Percentiles rank a stretch among this genome's conserved stretches.
Conservation (phyloP, 1,284 basidiomycete genomes). For the Crucibulum parvulum region DNA sequence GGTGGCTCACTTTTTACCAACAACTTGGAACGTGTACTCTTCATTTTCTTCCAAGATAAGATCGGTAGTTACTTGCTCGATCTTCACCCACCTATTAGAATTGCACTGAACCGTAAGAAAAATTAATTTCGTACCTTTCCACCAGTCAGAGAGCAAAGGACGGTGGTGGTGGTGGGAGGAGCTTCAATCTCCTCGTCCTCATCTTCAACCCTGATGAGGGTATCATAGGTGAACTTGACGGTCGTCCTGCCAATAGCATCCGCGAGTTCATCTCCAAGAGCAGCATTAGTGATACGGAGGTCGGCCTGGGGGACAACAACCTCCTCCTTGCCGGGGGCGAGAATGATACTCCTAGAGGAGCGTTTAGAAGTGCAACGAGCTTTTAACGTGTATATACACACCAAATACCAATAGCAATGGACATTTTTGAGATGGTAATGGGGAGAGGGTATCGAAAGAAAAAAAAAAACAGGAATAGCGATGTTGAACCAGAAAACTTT, state of each 20-base stretch:
- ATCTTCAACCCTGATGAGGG: conserved; percentile 39
- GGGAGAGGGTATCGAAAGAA: conserved; percentile 14
- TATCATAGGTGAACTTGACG: conserved; percentile 78
- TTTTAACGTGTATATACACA: conserved; percentile 38
- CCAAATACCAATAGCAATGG: conserved; percentile 69
- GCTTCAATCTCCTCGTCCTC: conserved; percentile 27
- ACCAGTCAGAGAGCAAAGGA: conserved; percentile 75
- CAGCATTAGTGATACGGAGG: conserved; percentile 85
- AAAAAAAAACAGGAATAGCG: conserved; percentile 2
- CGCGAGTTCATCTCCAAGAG: conserved; percentile 77
- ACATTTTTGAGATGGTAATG: conserved; percentile 47
- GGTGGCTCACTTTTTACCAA: conserved; percentile 81
- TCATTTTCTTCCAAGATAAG: conserved; percentile 80
- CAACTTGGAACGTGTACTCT: conserved; percentile 73
- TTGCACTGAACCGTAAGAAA: conserved; percentile 1
- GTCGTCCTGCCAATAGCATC: conserved; percentile 75
- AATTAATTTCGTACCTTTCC: conserved; percentile 59
- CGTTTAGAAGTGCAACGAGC: conserved; percentile 6
- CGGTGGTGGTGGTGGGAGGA: conserved; percentile 42
- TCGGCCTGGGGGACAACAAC: conserved; percentile 72
- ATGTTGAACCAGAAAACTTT: conserved; percentile 14
- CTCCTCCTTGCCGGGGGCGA: conserved; percentile 70
- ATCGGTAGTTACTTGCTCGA: conserved; percentile 83
- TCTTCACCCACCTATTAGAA: conserved; percentile 46
- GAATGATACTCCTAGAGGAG: conserved; percentile 59